Percentiles rank a stretch among this genome's conserved stretches.
phyloP scores from a whole-genome alignment of 2,329 filamentous ascomycete genomes.

The Fusarium virguliforme region DNA sequence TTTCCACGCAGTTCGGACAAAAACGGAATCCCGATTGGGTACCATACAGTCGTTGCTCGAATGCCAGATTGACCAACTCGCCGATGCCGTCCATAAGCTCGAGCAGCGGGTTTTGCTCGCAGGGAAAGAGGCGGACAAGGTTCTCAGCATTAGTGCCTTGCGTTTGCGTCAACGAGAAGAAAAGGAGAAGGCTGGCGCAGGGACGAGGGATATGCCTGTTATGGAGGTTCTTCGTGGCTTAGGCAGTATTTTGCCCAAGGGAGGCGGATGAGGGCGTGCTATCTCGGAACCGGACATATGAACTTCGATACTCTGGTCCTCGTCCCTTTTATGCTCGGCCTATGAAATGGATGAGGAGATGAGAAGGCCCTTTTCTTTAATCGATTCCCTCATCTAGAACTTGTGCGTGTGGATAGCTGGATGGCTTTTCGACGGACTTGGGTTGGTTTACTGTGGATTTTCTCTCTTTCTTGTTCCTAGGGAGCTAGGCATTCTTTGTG shows the following conservation, averaged over 20 bases:
- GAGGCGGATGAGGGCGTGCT: constrained; percentile 53
- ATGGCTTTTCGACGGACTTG: constrained; percentile 1
- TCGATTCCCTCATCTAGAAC: background rate
- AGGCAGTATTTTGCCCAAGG: constrained; percentile 75
- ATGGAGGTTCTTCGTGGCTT: constrained; percentile 83
- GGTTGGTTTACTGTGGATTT: background rate
- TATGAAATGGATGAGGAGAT: constrained; percentile 51
- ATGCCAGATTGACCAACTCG: constrained; percentile 86
- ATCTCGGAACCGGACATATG: constrained; percentile 26
- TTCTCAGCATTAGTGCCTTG: constrained; percentile 79
- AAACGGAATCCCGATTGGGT: constrained; percentile 64
- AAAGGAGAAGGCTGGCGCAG: constrained; percentile 71
- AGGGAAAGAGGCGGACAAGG: constrained; percentile 81
- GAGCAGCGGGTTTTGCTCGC: constrained; percentile 83
- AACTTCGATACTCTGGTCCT: constrained; percentile 28
- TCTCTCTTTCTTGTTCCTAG: background rate
- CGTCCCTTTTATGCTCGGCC: constrained; percentile 30
- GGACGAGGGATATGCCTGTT: constrained; percentile 78
- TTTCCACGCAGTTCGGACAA: constrained; percentile 61
- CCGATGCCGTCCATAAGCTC: constrained; percentile 88
- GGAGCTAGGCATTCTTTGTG: background rate
- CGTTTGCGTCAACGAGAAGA: constrained; percentile 82
- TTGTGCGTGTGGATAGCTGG: background rate
- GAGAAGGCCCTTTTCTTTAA: constrained; percentile 14
- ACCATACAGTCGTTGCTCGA: constrained; percentile 73